Percentiles rank a stretch among this genome's conserved stretches.
phyloP scores from a whole-genome alignment of 169 alveolate genomes.

The Plasmodium malariae region DNA sequence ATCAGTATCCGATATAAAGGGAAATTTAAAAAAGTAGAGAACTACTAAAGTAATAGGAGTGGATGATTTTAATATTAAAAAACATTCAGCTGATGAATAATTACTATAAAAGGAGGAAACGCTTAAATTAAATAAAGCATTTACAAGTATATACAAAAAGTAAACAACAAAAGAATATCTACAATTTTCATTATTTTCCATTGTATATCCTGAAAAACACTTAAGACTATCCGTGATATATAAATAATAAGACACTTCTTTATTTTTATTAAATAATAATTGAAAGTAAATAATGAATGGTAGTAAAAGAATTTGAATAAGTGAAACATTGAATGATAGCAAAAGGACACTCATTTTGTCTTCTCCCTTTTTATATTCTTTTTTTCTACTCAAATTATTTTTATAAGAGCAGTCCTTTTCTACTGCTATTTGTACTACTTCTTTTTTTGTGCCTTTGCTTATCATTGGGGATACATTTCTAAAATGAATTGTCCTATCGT shows the following conservation, averaged over 20 bases:
- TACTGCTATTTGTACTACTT: no score
- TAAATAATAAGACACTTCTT: conserved; percentile 38
- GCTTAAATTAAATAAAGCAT: conserved; percentile 57
- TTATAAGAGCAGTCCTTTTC: neutral
- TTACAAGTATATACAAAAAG: conserved; percentile 32
- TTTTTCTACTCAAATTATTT: neutral
- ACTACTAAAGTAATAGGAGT: conserved; percentile 67
- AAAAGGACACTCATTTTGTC: conserved; percentile 57
- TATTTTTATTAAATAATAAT: conserved; percentile 34
- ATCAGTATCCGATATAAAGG: conserved; percentile 65
- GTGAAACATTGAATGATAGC: conserved; percentile 41
- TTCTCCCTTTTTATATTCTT: neutral
- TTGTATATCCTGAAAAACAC: conserved; percentile 55
- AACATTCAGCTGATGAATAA: conserved; percentile 73
- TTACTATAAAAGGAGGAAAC: conserved; percentile 57
- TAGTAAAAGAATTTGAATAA: conserved; percentile 42
- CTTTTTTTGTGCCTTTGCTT: no score
- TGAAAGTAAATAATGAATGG: conserved; percentile 71
- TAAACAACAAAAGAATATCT: conserved; percentile 34
- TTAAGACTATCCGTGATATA: conserved; percentile 43
- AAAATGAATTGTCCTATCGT: no score
- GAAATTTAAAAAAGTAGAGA: conserved; percentile 53
- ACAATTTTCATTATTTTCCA: conserved; percentile 61
- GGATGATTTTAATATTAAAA: conserved; percentile 65
- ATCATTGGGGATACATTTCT: no score